Conservation (phyloP, 305 asterid genomes). For the Ilex paraguariensis region DNA sequence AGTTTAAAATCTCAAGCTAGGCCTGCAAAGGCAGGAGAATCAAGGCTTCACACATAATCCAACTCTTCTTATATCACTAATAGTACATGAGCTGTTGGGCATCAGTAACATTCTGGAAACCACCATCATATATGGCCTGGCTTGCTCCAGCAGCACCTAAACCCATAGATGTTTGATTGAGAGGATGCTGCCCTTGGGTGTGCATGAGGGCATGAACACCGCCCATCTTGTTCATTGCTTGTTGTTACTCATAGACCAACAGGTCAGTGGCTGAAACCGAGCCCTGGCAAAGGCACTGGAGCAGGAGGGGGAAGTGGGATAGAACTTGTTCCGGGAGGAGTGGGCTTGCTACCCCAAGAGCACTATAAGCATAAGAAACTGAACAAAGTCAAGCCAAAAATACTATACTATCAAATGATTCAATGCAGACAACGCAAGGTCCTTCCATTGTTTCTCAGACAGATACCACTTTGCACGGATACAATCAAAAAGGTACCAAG, state of each 20-base stretch:
- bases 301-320: not conserved
- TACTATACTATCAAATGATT: not conserved
- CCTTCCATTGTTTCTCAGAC: too few relatives aligned
- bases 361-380: not conserved
- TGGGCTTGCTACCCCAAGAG: slow-evolving; percentile 4
- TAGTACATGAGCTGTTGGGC: slow-evolving; percentile 55
- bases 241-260: not conserved
- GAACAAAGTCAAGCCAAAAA: not conserved
- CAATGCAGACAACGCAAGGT: not conserved
- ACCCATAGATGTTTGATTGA: slow-evolving; percentile 40
- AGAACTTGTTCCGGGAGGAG: not conserved
- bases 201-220: slow-evolving; percentile 29
- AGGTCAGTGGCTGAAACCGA: slow-evolving; percentile 1
- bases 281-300: not conserved
- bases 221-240: slow-evolving; percentile 2
- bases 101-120: slow-evolving; percentile 39
- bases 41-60: not conserved
- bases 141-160: slow-evolving; percentile 46
- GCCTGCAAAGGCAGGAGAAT: slow-evolving; percentile 6
- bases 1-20: slow-evolving; percentile 5
- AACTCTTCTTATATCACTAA: slow-evolving; percentile 21
- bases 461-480: too few relatives aligned
- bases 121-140: slow-evolving; percentile 55
- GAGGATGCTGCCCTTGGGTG: slow-evolving; percentile 37
- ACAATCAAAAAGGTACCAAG: too few relatives aligned